Base-by-base conservation (phyloP, 306 rosid species). In the Sicyos baderoa region DNA sequence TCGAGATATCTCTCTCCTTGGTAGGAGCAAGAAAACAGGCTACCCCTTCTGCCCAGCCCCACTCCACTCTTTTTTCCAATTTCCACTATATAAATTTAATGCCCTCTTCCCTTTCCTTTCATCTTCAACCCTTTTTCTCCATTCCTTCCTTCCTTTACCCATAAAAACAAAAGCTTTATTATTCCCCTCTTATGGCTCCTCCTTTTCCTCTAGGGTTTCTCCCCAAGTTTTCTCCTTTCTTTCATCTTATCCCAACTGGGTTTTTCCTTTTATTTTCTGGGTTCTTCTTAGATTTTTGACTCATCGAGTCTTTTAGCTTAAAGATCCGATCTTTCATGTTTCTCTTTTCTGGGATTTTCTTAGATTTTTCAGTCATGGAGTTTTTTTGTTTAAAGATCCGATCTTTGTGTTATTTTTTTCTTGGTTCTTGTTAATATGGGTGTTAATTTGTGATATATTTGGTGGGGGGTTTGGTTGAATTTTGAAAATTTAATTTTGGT, bases 1-100 rank as follows among this genome's bases (percentile, higher is more conserved):
- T 84, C 84, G 16, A 79, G 73, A 86, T 58, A 29, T 29, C 29
- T 35, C 55, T 35, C 55, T 84, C 55, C 40, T 40, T 74, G 47
- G 50, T 25, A 60, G 75, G 53, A 7, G 22, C 29, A 54, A 62
- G 27, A 51, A 32, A 62, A 75, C 75, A 78, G 80, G n/a, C 22
- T 22, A 63, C 10, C 70, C 10, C 70, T 63, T 19, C 32, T 63
- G 73, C 80, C 44, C 45, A 67, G 66, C 86, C 71, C 71, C 40
- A 65, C 71, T 65, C 65, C 71, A 37, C 54, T 44, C 19, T 64
- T 64, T 45, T 18, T 29, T 29, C 42, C 44, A 11, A 42, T 8
- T 60, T 48, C 9, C 74, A 14, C 71, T 71, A 74, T 74, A 74
- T 15, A 81, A 12, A 12, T 67, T 66, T 48, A 47, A 47, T 47